phyloP scores from a whole-genome alignment of 768 basidiomycete species.

The Mycena olivaceomarginata region DNA sequence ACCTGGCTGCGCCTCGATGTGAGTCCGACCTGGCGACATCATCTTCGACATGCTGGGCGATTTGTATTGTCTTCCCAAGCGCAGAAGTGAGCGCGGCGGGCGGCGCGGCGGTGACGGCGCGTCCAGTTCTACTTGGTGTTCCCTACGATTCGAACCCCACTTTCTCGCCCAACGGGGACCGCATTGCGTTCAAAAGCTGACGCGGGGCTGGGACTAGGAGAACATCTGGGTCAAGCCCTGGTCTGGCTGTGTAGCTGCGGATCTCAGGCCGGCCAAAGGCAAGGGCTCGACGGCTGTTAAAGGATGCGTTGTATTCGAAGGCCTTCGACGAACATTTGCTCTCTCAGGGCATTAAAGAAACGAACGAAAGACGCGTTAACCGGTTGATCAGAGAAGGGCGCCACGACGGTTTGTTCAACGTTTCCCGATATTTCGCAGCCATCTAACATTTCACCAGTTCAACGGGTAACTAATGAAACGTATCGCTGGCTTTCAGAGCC shows the following conservation, averaged over 20 bases:
- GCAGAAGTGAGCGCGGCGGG: constrained; percentile 40
- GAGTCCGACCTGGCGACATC: constrained; percentile 82
- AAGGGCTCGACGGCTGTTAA: constrained; percentile 53
- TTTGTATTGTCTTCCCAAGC: constrained; percentile 80
- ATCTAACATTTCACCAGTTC: constrained; percentile 51
- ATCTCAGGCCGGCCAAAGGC: constrained; percentile 60
- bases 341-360: constrained; percentile 71
- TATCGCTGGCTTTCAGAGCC: constrained; percentile 83
- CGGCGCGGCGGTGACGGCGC: constrained; percentile 60
- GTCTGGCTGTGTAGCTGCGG: constrained; percentile 80
- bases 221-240: constrained; percentile 85
- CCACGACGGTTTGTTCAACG: constrained; percentile 57
- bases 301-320: constrained; percentile 58
- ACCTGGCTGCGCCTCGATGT: constrained; percentile 88
- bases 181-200: constrained; percentile 84
- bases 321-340: constrained; percentile 68
- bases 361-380: constrained; percentile 63
- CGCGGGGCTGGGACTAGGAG: constrained; percentile 82
- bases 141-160: constrained; percentile 85
- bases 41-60: constrained; percentile 87
- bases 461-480: constrained; percentile 82
- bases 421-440: background rate
- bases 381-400: constrained; percentile 78
- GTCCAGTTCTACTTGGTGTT: constrained; percentile 77
- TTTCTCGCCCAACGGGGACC: constrained; percentile 81